phyloP scores from a whole-genome alignment of 2,329 filamentous ascomycete species.

The Colletotrichum sojae region DNA sequence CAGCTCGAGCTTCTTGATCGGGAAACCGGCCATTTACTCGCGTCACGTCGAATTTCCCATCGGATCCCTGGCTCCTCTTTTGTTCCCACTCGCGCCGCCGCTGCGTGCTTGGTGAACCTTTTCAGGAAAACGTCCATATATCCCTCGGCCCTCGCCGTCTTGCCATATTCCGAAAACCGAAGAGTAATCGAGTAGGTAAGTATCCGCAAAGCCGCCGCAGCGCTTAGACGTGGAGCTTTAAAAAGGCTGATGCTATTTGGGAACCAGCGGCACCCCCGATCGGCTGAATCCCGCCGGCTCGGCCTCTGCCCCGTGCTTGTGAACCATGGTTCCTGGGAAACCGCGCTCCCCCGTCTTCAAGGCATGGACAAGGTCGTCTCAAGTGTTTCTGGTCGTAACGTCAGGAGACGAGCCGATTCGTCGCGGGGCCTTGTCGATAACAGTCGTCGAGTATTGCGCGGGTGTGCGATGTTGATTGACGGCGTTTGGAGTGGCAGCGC shows the following conservation, averaged over 20 bases:
- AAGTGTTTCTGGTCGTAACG: slow-evolving; percentile 7
- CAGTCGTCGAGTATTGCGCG: neutral
- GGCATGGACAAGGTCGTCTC: slow-evolving; percentile 11
- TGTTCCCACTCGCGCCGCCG: neutral
- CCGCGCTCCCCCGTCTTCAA: neutral
- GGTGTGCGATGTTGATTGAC: neutral
- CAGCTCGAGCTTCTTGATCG: neutral
- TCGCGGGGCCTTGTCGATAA: neutral
- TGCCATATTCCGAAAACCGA: neutral
- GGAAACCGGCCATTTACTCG: neutral
- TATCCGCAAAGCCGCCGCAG: neutral
- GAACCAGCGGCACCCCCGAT: slow-evolving; percentile 20
- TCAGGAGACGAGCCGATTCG: slow-evolving; percentile 5
- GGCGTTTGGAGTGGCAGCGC: neutral
- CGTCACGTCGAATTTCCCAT: neutral
- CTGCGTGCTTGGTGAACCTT: no score
- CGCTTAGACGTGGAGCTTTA: neutral
- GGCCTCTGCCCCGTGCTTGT: slow-evolving; percentile 15
- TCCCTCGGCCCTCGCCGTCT: neutral
- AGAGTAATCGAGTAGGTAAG: no score
- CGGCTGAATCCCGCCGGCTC: slow-evolving; percentile 5
- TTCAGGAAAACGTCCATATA: neutral
- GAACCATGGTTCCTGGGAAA: neutral
- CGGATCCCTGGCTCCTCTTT: neutral
- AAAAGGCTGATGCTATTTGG: no score